Base-by-base conservation (phyloP, 305 asterid species). In the Andrographis paniculata region DNA sequence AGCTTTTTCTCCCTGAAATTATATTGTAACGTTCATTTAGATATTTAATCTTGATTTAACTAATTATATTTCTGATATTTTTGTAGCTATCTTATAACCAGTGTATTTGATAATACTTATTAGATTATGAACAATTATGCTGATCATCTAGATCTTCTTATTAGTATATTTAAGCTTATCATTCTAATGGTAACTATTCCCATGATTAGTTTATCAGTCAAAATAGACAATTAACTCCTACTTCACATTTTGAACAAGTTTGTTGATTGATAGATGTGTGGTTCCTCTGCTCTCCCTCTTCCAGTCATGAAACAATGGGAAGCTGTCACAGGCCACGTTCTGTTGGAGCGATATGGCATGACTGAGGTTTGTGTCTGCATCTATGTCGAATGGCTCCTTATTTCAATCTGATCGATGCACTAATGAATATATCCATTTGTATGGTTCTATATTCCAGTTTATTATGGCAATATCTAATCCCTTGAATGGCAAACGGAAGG, bases 271-370 rank as follows among this genome's bases (percentile, higher is more conserved):
- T 77, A 86, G 99, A 91, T 91, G 99, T 86, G 94, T 70, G 99
- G 99, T 63, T 91, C 99, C 52, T 91, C 99, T 50, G 99, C 99
- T 57, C 94, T 91, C 48, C 99, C 99, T 44, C 89, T 86, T 61
- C 99, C 99, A 3, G 72, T 83, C 54, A 91, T 91, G 99, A 89
- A 91, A 70, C 86, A 70, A 59, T 91, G 99, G 99, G 95, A 91
- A 71, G 51, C 76, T 48, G 79, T 91, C 74, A 91, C 96, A 0
- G 89, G 95, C 17, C 99, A 91, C 71, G 68, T 40, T 30, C 86
- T 91, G 44, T 72, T 86, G 49, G 99, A 91, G 67, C 84, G 99
- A 50, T 91, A 91, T 39, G 99, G 99, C 74, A 91, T 91, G 99
- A 86, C 99, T 21, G 99, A 91, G 93, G 99, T 91, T 45, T 28